Conservation (phyloP, 371 early-diverging fungal species). For the Chytridium lagenaria region DNA sequence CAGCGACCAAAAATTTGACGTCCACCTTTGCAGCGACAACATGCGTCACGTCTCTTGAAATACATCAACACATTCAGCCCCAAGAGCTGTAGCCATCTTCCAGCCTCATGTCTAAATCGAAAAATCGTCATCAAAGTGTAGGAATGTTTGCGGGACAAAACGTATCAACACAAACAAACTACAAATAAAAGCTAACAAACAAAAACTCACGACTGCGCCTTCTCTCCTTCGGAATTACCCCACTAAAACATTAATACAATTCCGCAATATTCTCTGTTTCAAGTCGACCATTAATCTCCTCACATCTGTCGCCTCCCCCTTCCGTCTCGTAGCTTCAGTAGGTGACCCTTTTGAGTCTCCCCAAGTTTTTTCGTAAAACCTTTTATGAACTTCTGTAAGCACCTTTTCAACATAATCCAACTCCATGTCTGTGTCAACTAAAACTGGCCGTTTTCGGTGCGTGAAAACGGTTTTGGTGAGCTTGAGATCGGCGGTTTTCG, state of each 20-base stretch:
- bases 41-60: slow-evolving; percentile 72
- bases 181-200: neutral
- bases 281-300: slow-evolving; percentile 49
- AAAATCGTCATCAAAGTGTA: neutral
- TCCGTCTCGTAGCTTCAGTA: no score
- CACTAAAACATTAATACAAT: slow-evolving; percentile 59
- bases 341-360: no score
- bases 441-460: slow-evolving; percentile 31
- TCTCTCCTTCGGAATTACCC: slow-evolving; percentile 58
- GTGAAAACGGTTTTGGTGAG: neutral
- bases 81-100: slow-evolving; percentile 73
- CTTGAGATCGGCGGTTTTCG: neutral
- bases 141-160: no score
- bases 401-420: slow-evolving; percentile 45
- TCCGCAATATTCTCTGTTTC: slow-evolving; percentile 55
- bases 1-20: slow-evolving; percentile 16
- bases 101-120: slow-evolving; percentile 61
- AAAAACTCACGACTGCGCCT: slow-evolving; percentile 41
- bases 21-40: slow-evolving; percentile 75
- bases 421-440: slow-evolving; percentile 60
- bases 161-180: neutral
- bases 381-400: slow-evolving; percentile 49
- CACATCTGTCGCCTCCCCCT: slow-evolving; percentile 47
- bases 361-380: slow-evolving; percentile 45
- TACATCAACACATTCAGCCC: slow-evolving; percentile 68